Conservation (phyloP, 2,329 filamentous ascomycete genomes). For the Hypoxylon sp. region DNA sequence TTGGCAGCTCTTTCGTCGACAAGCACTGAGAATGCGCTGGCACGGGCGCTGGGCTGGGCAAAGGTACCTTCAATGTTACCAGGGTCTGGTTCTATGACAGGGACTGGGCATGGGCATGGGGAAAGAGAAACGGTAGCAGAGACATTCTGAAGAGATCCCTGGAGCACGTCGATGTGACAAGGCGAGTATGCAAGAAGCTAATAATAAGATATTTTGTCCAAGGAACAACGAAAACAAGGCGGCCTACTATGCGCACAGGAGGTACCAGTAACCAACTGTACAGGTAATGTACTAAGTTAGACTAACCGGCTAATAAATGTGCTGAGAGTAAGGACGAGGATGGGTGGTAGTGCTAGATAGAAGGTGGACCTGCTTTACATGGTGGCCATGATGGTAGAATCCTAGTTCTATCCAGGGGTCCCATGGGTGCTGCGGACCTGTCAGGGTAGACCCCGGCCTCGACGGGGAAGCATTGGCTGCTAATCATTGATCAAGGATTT, state of each 20-base stretch:
- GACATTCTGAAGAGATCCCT: slow-evolving; percentile 32
- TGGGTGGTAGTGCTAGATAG: slow-evolving; percentile 38
- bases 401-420: slow-evolving; percentile 38
- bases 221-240: slow-evolving; percentile 15
- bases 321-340: slow-evolving; percentile 39
- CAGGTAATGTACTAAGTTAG: slow-evolving; percentile 9
- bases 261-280: slow-evolving; percentile 18
- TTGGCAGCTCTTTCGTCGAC: slow-evolving; percentile 45
- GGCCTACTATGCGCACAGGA: slow-evolving; percentile 14
- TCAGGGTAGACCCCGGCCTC: slow-evolving; percentile 43
- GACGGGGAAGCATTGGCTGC: slow-evolving; percentile 43
- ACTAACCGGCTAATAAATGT: slow-evolving; percentile 36
- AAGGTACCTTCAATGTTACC: no score
- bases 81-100: slow-evolving; percentile 30
- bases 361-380: slow-evolving; percentile 40
- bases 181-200: slow-evolving; percentile 36
- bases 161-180: slow-evolving; percentile 36
- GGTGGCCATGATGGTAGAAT: slow-evolving; percentile 46
- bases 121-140: slow-evolving; percentile 28
- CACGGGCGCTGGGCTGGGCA: slow-evolving; percentile 40
- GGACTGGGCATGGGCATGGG: slow-evolving; percentile 37
- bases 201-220: slow-evolving; percentile 35
- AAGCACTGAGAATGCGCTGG: slow-evolving; percentile 45
- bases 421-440: slow-evolving; percentile 40
- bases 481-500: slow-evolving; percentile 45